phyloP scores from a whole-genome alignment of 257 asterid genomes.

The Petunia secreta region DNA sequence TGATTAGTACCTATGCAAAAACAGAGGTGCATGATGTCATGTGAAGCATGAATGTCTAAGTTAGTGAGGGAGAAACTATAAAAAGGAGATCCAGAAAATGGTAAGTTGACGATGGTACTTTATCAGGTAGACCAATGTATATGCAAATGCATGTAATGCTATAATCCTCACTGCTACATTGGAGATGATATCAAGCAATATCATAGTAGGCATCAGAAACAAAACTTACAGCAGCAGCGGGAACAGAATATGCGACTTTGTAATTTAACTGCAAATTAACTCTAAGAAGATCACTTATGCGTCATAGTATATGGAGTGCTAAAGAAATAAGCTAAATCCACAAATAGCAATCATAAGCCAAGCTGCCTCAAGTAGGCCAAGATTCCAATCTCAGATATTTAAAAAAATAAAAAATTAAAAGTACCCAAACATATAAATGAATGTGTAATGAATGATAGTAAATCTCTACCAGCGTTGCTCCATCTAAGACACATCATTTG shows the following conservation, averaged over 20 bases:
- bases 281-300: neutral
- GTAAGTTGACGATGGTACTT: neutral
- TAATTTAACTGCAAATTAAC: neutral
- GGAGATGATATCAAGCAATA: neutral
- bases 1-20: slow-evolving; percentile 57
- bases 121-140: slow-evolving; percentile 9
- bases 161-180: neutral
- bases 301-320: neutral
- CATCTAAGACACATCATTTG: slow-evolving; percentile 9
- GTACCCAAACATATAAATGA: neutral
- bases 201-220: neutral
- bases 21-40: slow-evolving; percentile 8
- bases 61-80: slow-evolving; percentile 10
- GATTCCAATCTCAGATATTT: neutral
- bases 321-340: neutral
- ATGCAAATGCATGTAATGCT: neutral
- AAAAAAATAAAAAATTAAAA: no score
- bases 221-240: neutral
- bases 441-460: neutral
- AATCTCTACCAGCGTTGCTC: neutral
- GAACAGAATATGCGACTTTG: neutral
- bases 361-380: neutral
- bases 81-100: neutral
- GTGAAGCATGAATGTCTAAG: slow-evolving; percentile 21
- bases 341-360: neutral